These are phyloP conservation scores for Venturia asperata DNA, from an alignment of 2,329 filamentous ascomycete species.

Conservation along the genomic window DNA sequence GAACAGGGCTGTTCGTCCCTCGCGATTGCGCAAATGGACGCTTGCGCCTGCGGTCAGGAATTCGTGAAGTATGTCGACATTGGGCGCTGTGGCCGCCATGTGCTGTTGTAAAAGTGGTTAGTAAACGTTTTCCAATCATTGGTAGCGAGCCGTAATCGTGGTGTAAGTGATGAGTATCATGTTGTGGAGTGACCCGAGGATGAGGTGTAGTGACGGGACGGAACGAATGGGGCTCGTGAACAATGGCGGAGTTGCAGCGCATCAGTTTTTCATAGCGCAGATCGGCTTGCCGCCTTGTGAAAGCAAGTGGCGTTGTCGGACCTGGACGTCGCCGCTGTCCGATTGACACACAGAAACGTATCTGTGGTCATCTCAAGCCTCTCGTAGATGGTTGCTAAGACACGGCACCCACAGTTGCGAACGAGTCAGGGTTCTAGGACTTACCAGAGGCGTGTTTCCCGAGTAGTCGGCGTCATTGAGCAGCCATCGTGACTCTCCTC, in stretches of 20 bases:
- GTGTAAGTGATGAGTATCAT: not conserved
- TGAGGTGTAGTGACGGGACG: conserved; percentile 8
- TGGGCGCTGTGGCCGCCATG: conserved; percentile 50
- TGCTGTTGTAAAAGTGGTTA: conserved; percentile 36
- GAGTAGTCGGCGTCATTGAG: conserved; percentile 73
- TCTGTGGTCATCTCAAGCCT: not conserved
- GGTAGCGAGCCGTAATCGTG: not conserved
- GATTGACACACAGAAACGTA: conserved; percentile 4
- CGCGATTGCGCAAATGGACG: conserved; percentile 53
- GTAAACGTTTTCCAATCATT: conserved; percentile 3
- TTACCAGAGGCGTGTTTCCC: conserved; percentile 59
- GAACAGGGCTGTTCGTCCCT: conserved; percentile 52
- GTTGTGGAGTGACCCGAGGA: not conserved
- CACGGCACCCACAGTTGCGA: not conserved
- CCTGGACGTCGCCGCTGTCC: not conserved
- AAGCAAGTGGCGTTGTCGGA: not conserved
- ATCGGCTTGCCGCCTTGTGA: not conserved
- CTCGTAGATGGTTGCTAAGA: not conserved
- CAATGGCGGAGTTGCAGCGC: not conserved
- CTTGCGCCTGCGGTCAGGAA: conserved; percentile 51
- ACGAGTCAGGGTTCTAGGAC: conserved; percentile 23
- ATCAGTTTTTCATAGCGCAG: not conserved
- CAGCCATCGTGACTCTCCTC: conserved; percentile 58
- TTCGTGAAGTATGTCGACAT: conserved; percentile 48
- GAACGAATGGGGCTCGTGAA: conserved; percentile 9